Base-by-base conservation (phyloP, 2,329 filamentous ascomycete genomes). In the Chaetothyriales sp. region DNA sequence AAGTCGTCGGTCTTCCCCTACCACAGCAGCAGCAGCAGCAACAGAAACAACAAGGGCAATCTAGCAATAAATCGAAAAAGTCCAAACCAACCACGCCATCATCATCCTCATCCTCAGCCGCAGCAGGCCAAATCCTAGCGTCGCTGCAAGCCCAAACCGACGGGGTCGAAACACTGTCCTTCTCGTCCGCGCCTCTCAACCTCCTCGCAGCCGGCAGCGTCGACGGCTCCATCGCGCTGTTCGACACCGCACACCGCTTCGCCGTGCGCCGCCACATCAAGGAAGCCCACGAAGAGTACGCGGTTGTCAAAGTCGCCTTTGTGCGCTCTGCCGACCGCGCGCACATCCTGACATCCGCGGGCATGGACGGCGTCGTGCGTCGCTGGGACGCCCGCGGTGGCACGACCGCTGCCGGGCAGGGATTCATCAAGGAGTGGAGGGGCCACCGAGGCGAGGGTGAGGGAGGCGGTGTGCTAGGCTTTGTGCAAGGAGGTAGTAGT, bases 271-370 rank as follows among this genome's bases (percentile, higher is more conserved):
- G 86, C 50, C 81, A 88, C 63, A 86, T 96, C 57, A 75, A 77
- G 48, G 83, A 84, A 47, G 89, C 86, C 1, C 90, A 94, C 65
- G 84, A 89, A 57, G 84, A 86, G n/a, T 83, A 84, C 61, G 83
- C 86, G 1, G 86, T 98, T 18, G 90, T 96, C 55, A 90, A 93
- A 68, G 80, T 96, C 3, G 87, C 95, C 53, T 98, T 95, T 62
- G 78, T 36, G 51, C 60, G 48, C 50, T 61, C 51, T 25, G 59
- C 18, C 54, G 59, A 56, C 58, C 69, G 62, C 51, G 76, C 68
- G 52, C 90, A 79, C 81, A 63, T 93, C 55, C 71, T 96, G 49
- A 96, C 90, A 1, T 86, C 80, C 56, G 89, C 83, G 59, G 92
- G 92, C 7, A 86, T 95, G 75, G 92, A 98, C 62, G 90, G 92